Conservation (phyloP, 2,329 filamentous ascomycete genomes). For the Epichloe sibirici region DNA sequence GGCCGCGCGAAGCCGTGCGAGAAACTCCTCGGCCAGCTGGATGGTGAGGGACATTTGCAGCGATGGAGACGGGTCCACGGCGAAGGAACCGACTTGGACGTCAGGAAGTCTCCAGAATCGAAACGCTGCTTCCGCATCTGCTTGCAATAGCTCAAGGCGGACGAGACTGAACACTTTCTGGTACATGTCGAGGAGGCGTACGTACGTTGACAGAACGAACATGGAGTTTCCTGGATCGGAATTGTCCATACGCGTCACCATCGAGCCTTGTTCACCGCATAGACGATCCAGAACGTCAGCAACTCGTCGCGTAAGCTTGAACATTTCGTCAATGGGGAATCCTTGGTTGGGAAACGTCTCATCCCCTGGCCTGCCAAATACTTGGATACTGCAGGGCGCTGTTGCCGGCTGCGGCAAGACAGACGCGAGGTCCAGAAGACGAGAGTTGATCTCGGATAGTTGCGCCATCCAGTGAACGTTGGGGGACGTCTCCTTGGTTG, state of each 20-base stretch:
- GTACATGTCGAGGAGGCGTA: conserved; percentile 28
- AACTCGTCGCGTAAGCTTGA: conserved; percentile 25
- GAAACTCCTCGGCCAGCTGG: conserved; percentile 29
- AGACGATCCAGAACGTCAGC: conserved; percentile 22
- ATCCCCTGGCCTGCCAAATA: conserved; percentile 6
- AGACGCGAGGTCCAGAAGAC: conserved; percentile 25
- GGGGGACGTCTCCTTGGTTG: conserved; percentile 11
- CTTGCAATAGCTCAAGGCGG: conserved; percentile 18
- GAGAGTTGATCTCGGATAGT: conserved; percentile 25
- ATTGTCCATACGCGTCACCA: conserved; percentile 13
- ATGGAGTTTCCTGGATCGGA: conserved; percentile 25
- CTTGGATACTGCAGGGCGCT: conserved; percentile 10
- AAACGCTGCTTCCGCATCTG: conserved; percentile 17
- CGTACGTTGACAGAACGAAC: conserved; percentile 27
- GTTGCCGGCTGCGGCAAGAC: conserved; percentile 18
- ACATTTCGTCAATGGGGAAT: conserved; percentile 30
- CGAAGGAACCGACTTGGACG: conserved; percentile 28
- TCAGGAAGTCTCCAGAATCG: conserved; percentile 27
- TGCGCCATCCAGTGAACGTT: conserved; percentile 26
- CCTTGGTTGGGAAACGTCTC: conserved; percentile 12
- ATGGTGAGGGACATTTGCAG: conserved; percentile 30
- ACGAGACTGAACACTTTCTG: conserved; percentile 26
- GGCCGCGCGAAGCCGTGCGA: conserved; percentile 22
- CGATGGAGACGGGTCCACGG: conserved; percentile 26
- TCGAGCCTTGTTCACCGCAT: conserved; percentile 4